Percentiles rank a stretch among this genome's conserved stretches.
Conservation (phyloP, 176 grass and related monocot genomes). For the Zea mays region DNA sequence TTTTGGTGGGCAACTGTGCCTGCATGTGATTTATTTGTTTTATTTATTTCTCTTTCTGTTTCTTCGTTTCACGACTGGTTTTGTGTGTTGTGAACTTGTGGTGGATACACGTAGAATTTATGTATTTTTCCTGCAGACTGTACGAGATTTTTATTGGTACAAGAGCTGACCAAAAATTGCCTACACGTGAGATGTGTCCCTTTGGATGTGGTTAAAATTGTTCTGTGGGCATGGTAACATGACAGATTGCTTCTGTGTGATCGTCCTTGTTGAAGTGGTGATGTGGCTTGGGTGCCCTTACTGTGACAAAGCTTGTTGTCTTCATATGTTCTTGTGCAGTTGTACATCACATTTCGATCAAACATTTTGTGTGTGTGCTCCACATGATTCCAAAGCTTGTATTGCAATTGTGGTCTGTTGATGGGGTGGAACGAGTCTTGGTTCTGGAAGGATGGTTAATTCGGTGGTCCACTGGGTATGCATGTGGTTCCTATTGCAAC, state of each 20-base stretch:
- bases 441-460: not conserved
- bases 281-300: not conserved
- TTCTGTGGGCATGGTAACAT: not conserved
- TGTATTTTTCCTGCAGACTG: not conserved
- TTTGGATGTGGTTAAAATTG: not conserved
- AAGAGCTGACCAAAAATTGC: not conserved
- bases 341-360: not conserved
- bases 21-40: not conserved
- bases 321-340: not conserved
- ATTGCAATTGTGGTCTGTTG: not conserved
- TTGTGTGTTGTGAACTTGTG: not conserved
- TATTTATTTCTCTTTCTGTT: not conserved
- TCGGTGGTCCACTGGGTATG: not conserved
- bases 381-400: not conserved
- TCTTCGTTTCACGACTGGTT: not conserved
- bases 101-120: not conserved
- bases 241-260: not conserved
- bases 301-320: not conserved
- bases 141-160: not conserved
- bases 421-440: not conserved
- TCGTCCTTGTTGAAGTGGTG: not conserved
- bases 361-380: not conserved
- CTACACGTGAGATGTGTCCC: not conserved
- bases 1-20: not conserved
- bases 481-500: not conserved